These are phyloP conservation scores for Daldinia sp. DNA, from an alignment of 2,329 filamentous ascomycete species.

Conservation along the genomic window DNA sequence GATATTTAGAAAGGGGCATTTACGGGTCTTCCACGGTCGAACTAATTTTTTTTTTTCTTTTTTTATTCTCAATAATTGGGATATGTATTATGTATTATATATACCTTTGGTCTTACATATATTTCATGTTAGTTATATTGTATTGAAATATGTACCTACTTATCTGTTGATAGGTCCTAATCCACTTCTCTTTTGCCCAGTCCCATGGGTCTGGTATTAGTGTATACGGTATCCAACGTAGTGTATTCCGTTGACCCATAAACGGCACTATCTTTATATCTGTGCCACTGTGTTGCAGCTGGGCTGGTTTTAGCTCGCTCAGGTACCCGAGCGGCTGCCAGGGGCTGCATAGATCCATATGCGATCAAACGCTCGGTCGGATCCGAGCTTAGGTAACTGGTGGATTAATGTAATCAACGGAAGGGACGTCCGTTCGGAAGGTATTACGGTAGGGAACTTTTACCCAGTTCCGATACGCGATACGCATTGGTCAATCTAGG, in stretches of 20 bases:
- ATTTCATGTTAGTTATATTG: neutral
- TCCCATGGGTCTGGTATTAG: neutral
- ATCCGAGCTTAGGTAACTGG: constrained; percentile 8
- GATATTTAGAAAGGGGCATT: constrained; percentile 13
- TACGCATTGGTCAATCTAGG: neutral
- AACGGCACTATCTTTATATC: neutral
- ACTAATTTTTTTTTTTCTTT: neutral
- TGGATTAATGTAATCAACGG: constrained; percentile 2
- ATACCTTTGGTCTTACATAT: neutral
- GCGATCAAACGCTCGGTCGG: neutral
- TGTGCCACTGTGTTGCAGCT: constrained; percentile 7
- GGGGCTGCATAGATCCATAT: neutral
- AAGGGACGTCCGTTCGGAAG: neutral
- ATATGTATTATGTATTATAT: constrained; percentile 27
- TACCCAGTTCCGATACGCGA: neutral
- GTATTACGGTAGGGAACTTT: neutral
- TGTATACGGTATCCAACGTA: neutral
- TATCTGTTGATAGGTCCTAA: constrained; percentile 12
- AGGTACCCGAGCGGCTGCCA: neutral
- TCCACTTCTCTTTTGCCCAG: constrained; percentile 9
- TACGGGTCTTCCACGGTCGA: neutral
- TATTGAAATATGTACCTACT: neutral
- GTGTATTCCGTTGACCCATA: neutral
- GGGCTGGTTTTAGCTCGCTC: constrained; percentile 2
- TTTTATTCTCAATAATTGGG: constrained; percentile 12